A percentile compares a stretch with the other conserved stretches of the same genome.
These are phyloP conservation scores for Marasmius fiardii DNA, from an alignment of 1,284 basidiomycete genomes.

Conservation along the genomic window DNA sequence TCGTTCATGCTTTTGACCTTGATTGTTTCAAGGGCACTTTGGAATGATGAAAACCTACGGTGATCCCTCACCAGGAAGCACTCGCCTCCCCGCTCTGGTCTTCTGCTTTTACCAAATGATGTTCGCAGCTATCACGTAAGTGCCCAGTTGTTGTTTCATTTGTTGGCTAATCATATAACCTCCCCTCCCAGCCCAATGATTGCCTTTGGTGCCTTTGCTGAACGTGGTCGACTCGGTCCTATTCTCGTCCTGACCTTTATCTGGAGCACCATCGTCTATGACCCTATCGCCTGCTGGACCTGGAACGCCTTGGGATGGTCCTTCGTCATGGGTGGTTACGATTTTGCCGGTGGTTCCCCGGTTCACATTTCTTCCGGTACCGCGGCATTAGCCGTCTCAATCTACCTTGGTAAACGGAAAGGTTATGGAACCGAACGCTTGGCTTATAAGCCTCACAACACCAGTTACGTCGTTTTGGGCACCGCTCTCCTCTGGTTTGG, in stretches of 20 bases:
- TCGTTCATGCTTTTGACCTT: no score
- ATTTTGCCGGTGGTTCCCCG: conserved; percentile 95
- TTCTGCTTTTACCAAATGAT: conserved; percentile 90
- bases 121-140: conserved; percentile 84
- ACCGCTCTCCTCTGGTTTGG: conserved; percentile 97
- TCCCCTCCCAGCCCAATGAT: conserved; percentile 59
- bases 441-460: conserved; percentile 87
- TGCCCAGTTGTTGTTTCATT: background rate
- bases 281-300: conserved; percentile 92
- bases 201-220: conserved; percentile 89
- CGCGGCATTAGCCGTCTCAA: conserved; percentile 86
- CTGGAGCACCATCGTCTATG: conserved; percentile 94
- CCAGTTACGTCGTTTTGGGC: conserved; percentile 86
- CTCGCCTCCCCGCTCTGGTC: conserved; percentile 75
- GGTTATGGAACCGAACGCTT: conserved; percentile 92
- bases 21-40: conserved; percentile 85
- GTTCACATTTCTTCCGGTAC: conserved; percentile 93
- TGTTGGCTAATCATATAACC: conserved; percentile 2
- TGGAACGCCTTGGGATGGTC: conserved; percentile 29
- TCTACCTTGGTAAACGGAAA: conserved; percentile 88
- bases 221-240: conserved; percentile 86
- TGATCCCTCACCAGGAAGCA: conserved; percentile 70
- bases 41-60: conserved; percentile 80
- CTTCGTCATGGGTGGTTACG: conserved; percentile 60
- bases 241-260: conserved; percentile 86